Conservation (phyloP, 2,329 filamentous ascomycete species). For the Paecilomyces formosus region DNA sequence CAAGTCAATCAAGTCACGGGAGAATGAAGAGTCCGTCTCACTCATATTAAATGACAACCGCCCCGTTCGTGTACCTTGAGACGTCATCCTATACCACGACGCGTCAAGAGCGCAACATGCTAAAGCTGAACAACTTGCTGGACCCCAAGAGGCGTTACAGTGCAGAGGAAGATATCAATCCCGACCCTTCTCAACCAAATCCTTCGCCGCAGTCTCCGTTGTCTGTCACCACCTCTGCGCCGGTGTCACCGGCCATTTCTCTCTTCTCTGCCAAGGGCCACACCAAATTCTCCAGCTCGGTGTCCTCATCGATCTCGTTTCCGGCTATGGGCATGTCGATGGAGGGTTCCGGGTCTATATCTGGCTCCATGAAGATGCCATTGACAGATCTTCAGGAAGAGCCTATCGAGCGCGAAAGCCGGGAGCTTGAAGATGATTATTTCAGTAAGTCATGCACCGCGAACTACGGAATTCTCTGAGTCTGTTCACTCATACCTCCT, state of each 20-base stretch:
- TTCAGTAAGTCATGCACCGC: constrained; percentile 56
- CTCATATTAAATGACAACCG: neutral
- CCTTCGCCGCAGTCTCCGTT: constrained; percentile 23
- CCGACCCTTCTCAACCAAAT: constrained; percentile 12
- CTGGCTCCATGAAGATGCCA: constrained; percentile 51
- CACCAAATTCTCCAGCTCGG: constrained; percentile 53
- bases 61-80: neutral
- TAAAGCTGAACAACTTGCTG: constrained; percentile 26
- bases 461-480: constrained; percentile 6
- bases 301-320: constrained; percentile 63
- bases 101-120: constrained; percentile 16
- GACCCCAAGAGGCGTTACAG: constrained; percentile 24
- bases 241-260: constrained; percentile 32
- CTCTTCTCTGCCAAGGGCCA: constrained; percentile 32
- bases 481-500: constrained; percentile 5
- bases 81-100: neutral
- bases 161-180: constrained; percentile 17
- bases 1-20: neutral
- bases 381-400: constrained; percentile 84
- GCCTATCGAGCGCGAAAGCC: constrained; percentile 57
- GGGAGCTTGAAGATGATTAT: constrained; percentile 52
- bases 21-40: neutral
- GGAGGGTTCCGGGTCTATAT: constrained; percentile 42
- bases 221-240: constrained; percentile 26
- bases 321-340: constrained; percentile 44